Evolutionary conservation across 345 rosid species (phyloP).

Genomic region (Schrenkiella parvula): DNA sequence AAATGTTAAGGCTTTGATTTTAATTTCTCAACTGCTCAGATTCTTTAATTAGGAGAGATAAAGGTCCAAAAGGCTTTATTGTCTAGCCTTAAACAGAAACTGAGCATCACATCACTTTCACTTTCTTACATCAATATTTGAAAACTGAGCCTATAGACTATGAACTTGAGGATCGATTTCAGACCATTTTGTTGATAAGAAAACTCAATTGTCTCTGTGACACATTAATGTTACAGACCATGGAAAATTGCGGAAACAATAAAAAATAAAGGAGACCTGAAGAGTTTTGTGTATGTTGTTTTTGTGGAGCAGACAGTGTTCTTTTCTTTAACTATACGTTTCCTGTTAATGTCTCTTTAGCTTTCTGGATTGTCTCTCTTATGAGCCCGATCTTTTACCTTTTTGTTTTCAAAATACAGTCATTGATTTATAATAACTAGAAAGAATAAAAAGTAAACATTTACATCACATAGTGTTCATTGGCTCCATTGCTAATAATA

Average conservation of each 20-base stretch:
- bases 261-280: constrained; percentile 6
- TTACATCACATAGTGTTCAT: constrained; percentile 29
- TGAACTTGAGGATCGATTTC: constrained; percentile 17
- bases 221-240: constrained; percentile 27
- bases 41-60: constrained; percentile 35
- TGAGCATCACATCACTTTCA: constrained; percentile 37
- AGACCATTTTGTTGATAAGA: constrained; percentile 29
- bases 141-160: constrained; percentile 28
- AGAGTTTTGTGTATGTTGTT: constrained; percentile 28
- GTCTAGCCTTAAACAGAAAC: constrained; percentile 36
- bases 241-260: constrained; percentile 14
- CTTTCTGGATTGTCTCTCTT: constrained; percentile 34
- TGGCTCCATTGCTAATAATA: constrained; percentile 18
- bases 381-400: constrained; percentile 14
- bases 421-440: background rate
- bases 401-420: background rate
- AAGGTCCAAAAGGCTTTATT: constrained; percentile 13
- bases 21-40: constrained; percentile 23
- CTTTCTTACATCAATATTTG: constrained; percentile 28
- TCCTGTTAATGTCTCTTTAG: constrained; percentile 33
- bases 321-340: constrained; percentile 35
- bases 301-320: constrained; percentile 37
- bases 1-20: constrained; percentile 19
- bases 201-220: constrained; percentile 29
- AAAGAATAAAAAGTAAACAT: background rate